Evolutionary conservation across 2,329 filamentous ascomycete genomes (phyloP).

Genomic region (Alternaria arborescens): DNA sequence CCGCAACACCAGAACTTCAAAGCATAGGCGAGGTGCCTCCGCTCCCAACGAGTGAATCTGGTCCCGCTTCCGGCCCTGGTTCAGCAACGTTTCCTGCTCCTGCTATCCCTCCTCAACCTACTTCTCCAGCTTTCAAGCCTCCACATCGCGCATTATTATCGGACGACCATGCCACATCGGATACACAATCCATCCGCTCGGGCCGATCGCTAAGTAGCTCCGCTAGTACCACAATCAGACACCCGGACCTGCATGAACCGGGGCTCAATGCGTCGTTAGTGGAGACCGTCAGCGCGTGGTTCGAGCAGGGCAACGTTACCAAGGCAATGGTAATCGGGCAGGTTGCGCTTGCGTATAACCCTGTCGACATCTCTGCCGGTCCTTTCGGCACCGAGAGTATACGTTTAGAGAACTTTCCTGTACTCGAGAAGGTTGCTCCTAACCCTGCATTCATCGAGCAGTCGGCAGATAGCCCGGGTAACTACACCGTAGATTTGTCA

Average conservation of each 20-base stretch:
- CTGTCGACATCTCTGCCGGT: conserved; percentile 56
- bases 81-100: conserved; percentile 32
- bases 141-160: conserved; percentile 47
- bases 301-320: conserved; percentile 76
- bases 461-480: conserved; percentile 72
- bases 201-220: conserved; percentile 78
- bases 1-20: conserved; percentile 49
- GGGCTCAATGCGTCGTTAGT: conserved; percentile 90
- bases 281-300: conserved; percentile 87
- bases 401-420: conserved; percentile 84
- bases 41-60: conserved; percentile 35
- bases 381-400: conserved; percentile 68
- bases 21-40: conserved; percentile 48
- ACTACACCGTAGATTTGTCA: conserved; percentile 79
- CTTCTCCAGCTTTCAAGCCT: conserved; percentile 48
- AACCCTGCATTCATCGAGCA: conserved; percentile 91
- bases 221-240: conserved; percentile 69
- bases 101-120: conserved; percentile 41
- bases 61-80: conserved; percentile 18
- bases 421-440: conserved; percentile 90
- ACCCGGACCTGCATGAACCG: conserved; percentile 80
- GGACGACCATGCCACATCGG: conserved; percentile 71
- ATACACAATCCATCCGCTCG: conserved; percentile 91
- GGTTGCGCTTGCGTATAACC: conserved; percentile 85
- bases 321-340: conserved; percentile 83